Evolutionary conservation across 2,329 filamentous ascomycete species (phyloP).

Genomic region (Aspergillus tanneri): DNA sequence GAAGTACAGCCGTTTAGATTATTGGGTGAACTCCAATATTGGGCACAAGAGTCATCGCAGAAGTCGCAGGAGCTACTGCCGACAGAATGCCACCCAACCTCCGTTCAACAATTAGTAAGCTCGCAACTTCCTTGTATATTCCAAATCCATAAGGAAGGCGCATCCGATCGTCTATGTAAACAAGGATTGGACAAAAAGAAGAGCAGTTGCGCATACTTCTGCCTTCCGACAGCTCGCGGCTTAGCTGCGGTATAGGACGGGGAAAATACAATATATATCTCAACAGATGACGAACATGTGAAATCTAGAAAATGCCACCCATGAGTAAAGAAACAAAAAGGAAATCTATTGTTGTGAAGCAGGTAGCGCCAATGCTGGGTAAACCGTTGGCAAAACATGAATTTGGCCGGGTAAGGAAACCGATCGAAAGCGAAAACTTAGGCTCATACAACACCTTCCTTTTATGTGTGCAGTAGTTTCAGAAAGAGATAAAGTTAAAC

Average conservation of each 20-base stretch:
- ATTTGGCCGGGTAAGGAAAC: constrained; percentile 3
- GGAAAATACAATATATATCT: constrained; percentile 8
- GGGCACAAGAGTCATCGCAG: too few species aligned
- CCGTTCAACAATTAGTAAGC: too few species aligned
- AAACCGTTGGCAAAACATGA: constrained; percentile 2
- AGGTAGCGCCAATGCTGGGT: constrained; percentile 22
- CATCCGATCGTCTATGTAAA: too few species aligned
- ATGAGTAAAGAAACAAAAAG: constrained; percentile 10
- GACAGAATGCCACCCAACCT: too few species aligned
- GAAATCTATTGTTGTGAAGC: constrained; percentile 31
- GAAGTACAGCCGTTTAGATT: too few species aligned
- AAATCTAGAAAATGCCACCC: constrained; percentile 3
- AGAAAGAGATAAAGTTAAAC: constrained; percentile 1
- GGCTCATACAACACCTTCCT: constrained; percentile 32
- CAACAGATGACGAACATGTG: not conserved
- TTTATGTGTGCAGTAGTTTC: constrained; percentile 24
- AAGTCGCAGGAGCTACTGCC: too few species aligned
- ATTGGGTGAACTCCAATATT: too few species aligned
- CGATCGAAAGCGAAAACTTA: constrained; percentile 15
- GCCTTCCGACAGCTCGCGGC: too few species aligned
- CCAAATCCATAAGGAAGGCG: too few species aligned
- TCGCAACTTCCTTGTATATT: too few species aligned
- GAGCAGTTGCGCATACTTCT: too few species aligned
- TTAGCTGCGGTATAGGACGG: not conserved
- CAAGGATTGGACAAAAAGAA: too few species aligned